Evolutionary conservation across 306 rosid genomes (phyloP).

Genomic region (Albizia julibrissin): DNA sequence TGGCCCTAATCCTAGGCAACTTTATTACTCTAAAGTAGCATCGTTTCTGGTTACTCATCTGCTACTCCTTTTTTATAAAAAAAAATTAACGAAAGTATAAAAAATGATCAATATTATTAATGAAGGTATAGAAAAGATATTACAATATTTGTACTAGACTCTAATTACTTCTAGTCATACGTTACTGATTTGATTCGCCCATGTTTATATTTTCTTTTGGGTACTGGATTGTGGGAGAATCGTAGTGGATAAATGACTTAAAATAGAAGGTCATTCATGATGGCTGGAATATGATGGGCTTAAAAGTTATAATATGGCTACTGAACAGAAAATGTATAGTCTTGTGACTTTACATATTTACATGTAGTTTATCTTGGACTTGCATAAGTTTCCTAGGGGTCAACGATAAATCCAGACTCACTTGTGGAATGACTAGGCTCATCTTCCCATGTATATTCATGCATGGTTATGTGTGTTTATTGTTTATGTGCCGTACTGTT

Average conservation of each 20-base stretch:
- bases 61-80: background rate
- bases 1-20: background rate
- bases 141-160: background rate
- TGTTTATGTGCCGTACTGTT: slow-evolving; percentile 7
- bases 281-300: background rate
- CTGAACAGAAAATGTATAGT: background rate
- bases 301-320: background rate
- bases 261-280: background rate
- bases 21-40: background rate
- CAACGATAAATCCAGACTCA: background rate
- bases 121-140: background rate
- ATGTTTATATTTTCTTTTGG: background rate
- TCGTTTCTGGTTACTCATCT: background rate
- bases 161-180: background rate
- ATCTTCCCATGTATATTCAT: background rate
- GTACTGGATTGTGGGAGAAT: background rate
- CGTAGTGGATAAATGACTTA: background rate
- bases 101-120: too few species aligned
- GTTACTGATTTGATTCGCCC: background rate
- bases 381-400: background rate
- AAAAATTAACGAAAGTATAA: too few species aligned
- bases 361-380: background rate
- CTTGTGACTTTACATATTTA: background rate
- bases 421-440: background rate
- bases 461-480: slow-evolving; percentile 22